Conservation (phyloP, 345 rosid genomes). For the Dimocarpus longan region DNA sequence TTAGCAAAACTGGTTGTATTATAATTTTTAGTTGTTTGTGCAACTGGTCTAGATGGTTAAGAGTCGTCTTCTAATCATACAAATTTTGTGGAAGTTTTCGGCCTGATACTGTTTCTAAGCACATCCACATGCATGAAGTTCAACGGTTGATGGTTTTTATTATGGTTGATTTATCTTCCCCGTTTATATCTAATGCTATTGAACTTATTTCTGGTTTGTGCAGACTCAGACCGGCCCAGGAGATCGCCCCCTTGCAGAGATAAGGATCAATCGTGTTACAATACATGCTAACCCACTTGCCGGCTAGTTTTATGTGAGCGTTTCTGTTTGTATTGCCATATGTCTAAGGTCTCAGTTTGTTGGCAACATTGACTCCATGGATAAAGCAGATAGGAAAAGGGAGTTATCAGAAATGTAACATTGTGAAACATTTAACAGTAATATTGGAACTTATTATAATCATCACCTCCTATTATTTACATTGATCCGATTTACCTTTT, state of each 20-base stretch:
- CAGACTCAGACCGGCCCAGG: conserved; percentile 93
- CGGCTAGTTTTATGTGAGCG: conserved; percentile 41
- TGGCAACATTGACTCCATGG: conserved; percentile 5
- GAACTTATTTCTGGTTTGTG: conserved; percentile 19
- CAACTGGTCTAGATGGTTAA: background rate
- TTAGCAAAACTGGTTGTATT: background rate
- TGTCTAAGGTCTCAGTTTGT: background rate
- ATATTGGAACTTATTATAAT: no score
- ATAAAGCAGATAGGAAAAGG: background rate
- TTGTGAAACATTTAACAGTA: background rate
- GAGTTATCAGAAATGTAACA: background rate
- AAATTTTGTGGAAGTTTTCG: background rate
- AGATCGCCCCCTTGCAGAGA: conserved; percentile 96
- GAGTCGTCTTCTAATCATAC: background rate
- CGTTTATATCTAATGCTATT: background rate
- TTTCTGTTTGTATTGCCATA: background rate
- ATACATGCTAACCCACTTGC: conserved; percentile 98
- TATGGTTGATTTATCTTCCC: background rate
- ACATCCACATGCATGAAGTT: background rate
- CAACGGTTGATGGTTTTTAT: background rate
- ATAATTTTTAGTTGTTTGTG: background rate
- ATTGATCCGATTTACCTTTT: no score
- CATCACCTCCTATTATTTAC: no score
- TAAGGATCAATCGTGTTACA: conserved; percentile 89
- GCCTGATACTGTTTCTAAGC: background rate